Base-by-base conservation (phyloP, 768 basidiomycete species). In the Hypsizygus marmoreus region DNA sequence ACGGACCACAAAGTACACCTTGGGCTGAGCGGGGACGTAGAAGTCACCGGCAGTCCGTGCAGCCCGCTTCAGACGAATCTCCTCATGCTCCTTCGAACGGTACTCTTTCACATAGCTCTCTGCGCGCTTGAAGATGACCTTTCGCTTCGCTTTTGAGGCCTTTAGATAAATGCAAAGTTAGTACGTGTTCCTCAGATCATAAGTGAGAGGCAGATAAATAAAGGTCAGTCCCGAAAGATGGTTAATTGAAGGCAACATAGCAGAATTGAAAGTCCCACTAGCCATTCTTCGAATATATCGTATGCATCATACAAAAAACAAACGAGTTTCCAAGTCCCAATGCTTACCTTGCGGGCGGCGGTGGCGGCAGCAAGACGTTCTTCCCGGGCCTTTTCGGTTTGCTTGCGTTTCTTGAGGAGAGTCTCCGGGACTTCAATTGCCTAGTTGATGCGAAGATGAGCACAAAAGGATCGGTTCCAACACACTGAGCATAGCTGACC, bases 31-130 rank as follows among this genome's bases (percentile, higher is more conserved):
- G 43, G 92, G 86, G 50, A 99, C 97, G 68, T 97, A 98, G 76
- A 94, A 98, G 73, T 98, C 93, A 50, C 94, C 94, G 43, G 91
- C 77, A 58, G 84, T 73, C 66, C 94, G 86, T 52, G 95, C 95
- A 65, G 82, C 88, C 47, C 97, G 85, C 80, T 91, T 94, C 70
- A 98, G 74, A 53, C 94, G 86, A 66, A 98, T 82, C 76, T 97
- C 93, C 75, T 98, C 97, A 76, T 82, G 84, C 83, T 99, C 97
- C 74, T 86, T 86, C 51, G 77, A 53, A 43, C 89, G 72, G 71
- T 97, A 97, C 76, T 97, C 95, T 80, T 97, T 95, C 57, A 97
- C 94, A 71, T 97, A 98, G 49, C 88, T 72, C 73, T 98, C 95
- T 28, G 97, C 97, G 51, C 97, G 91, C 86, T 98, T 98, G 87